Percentiles rank a stretch among this genome's conserved stretches.
These are phyloP conservation scores for Cryptosporidium ubiquitum DNA, from an alignment of 169 alveolate species.

Conservation along the genomic window DNA sequence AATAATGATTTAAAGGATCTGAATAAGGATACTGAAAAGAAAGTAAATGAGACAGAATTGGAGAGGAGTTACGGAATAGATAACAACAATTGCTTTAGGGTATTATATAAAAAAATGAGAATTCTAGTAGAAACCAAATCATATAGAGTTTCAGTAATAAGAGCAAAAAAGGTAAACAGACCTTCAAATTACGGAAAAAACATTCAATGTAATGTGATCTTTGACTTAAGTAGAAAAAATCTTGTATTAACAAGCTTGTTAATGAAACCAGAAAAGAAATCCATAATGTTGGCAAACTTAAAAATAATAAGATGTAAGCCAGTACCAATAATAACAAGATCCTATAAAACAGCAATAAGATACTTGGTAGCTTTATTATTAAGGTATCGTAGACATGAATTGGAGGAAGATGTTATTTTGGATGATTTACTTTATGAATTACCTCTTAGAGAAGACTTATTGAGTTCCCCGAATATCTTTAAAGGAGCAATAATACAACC, in stretches of 20 bases:
- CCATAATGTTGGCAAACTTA: not conserved
- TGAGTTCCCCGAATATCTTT: conserved; percentile 34
- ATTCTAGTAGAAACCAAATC: not conserved
- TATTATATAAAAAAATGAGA: not conserved
- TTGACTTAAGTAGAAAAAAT: not conserved
- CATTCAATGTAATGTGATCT: conserved; percentile 2
- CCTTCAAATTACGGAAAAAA: not conserved
- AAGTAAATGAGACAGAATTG: not conserved
- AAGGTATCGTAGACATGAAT: conserved; percentile 23
- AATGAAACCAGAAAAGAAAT: not conserved
- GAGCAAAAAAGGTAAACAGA: not conserved
- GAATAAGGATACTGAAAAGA: too few relatives aligned
- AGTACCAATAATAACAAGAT: conserved; percentile 46
- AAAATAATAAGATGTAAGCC: conserved; percentile 37
- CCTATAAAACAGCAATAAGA: conserved; percentile 17
- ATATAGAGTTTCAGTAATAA: conserved; percentile 19
- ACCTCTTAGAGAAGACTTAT: conserved; percentile 56
- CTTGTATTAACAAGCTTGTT: not conserved
- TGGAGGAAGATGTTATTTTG: not conserved
- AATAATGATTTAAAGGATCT: too few relatives aligned
- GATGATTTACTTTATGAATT: conserved; percentile 42
- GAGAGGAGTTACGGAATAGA: not conserved
- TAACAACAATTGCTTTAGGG: not conserved
- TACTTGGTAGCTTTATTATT: conserved; percentile 47
- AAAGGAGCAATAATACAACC: conserved; percentile 69